Evolutionary conservation across 1,284 basidiomycete genomes (phyloP).

Genomic region (Ganoderma boninense): DNA sequence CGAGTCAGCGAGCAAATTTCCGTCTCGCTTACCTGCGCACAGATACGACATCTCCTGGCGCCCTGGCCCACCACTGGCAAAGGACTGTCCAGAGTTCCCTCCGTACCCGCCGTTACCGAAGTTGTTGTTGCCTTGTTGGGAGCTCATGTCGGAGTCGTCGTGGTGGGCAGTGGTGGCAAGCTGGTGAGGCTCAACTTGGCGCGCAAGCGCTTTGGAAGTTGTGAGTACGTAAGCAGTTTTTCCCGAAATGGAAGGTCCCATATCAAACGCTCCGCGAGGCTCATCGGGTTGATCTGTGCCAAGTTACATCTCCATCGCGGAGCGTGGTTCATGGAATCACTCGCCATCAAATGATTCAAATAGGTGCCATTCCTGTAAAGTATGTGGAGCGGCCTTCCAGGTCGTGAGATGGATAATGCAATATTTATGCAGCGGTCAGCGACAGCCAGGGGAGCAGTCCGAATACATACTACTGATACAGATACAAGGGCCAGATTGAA

Average conservation of each 20-base stretch:
- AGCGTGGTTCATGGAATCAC: too few species aligned
- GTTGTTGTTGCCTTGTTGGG: constrained; percentile 45
- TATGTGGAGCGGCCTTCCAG: too few species aligned
- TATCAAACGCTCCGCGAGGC: background rate
- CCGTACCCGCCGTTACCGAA: constrained; percentile 27
- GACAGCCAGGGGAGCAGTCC: too few species aligned
- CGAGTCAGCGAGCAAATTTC: constrained; percentile 1
- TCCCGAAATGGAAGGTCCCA: background rate
- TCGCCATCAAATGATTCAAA: too few species aligned
- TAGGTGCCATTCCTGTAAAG: too few species aligned
- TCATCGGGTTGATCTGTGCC: too few species aligned
- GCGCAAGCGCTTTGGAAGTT: too few species aligned
- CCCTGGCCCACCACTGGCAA: constrained; percentile 43
- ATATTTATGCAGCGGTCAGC: too few species aligned
- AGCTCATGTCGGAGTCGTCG: constrained; percentile 48
- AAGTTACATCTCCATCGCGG: too few species aligned
- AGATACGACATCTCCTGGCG: constrained; percentile 88
- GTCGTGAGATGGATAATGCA: too few species aligned
- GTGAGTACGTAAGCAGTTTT: background rate
- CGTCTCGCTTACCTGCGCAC: constrained; percentile 78
- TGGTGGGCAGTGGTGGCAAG: constrained; percentile 31
- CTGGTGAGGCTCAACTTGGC: background rate
- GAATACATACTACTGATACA: too few species aligned
- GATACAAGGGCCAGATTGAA: background rate
- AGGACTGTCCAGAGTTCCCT: constrained; percentile 30